A percentile compares a stretch with the other conserved stretches of the same genome.
These are phyloP conservation scores for Coemansia sp. DNA, from an alignment of 192 early-diverging fungal species.

Conservation along the genomic window DNA sequence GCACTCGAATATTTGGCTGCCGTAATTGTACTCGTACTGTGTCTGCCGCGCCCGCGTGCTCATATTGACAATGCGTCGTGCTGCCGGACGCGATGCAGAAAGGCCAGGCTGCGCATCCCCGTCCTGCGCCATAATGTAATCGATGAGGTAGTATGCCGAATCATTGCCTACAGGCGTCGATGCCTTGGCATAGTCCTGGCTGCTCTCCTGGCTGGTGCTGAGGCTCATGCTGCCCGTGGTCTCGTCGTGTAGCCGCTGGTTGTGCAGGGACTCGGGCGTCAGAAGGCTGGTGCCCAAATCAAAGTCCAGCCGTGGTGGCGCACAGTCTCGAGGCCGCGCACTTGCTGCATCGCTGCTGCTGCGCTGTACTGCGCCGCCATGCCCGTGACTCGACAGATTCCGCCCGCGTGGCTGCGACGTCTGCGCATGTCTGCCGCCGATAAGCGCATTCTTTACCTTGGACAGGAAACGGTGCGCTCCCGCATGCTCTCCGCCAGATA, in stretches of 20 bases:
- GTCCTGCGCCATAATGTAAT: conserved; percentile 42
- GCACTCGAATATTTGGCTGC: conserved; percentile 52
- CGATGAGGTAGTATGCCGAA: conserved; percentile 45
- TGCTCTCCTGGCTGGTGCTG: neutral
- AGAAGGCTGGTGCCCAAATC: conserved; percentile 40
- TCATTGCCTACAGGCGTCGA: conserved; percentile 17
- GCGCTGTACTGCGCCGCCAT: neutral
- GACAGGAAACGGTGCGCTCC: conserved; percentile 42
- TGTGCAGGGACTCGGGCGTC: conserved; percentile 42
- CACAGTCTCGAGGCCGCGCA: conserved; percentile 2
- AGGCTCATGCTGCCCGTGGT: neutral
- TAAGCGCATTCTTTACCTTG: conserved; percentile 41
- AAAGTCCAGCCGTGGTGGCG: conserved; percentile 41
- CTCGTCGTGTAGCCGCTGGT: conserved; percentile 14
- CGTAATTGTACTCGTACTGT: conserved; percentile 52
- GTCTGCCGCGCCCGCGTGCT: conserved; percentile 48
- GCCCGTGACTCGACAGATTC: conserved; percentile 3
- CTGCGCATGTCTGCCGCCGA: conserved; percentile 17
- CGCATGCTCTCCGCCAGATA: conserved; percentile 12
- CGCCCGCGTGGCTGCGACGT: neutral
- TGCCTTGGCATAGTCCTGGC: neutral
- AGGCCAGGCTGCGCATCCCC: neutral
- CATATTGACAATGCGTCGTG: conserved; percentile 41
- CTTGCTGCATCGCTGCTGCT: conserved; percentile 10
- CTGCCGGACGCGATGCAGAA: conserved; percentile 8